Evolutionary conservation across 2,329 filamentous ascomycete genomes (phyloP).

Genomic region (Colletotrichum brevisporum): DNA sequence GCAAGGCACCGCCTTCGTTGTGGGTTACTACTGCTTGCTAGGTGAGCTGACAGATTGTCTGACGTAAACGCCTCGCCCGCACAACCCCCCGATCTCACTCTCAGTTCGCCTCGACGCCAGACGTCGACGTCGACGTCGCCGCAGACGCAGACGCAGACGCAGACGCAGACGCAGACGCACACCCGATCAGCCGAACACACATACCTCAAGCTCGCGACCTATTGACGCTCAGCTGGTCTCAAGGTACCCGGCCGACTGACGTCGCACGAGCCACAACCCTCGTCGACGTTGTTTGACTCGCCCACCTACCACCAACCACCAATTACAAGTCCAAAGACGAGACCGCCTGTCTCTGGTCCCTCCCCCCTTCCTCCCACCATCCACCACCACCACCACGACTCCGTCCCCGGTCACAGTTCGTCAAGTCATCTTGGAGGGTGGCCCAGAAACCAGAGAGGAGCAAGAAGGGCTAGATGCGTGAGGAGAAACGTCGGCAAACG

Average conservation of each 20-base stretch:
- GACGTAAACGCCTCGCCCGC: slow-evolving; percentile 33
- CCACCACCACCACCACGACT: not conserved
- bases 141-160: slow-evolving; percentile 19
- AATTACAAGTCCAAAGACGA: not conserved
- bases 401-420: slow-evolving; percentile 13
- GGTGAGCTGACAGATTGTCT: slow-evolving; percentile 23
- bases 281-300: slow-evolving; percentile 32
- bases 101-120: slow-evolving; percentile 20
- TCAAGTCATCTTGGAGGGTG: slow-evolving; percentile 25
- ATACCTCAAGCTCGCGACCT: not conserved
- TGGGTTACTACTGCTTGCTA: not conserved
- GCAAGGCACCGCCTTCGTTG: slow-evolving; percentile 1
- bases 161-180: slow-evolving; percentile 21
- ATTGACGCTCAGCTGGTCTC: slow-evolving; percentile 23
- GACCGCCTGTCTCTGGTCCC: too few relatives aligned
- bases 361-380: too few relatives aligned
- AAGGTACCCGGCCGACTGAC: slow-evolving; percentile 32
- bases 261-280: slow-evolving; percentile 35
- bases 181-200: slow-evolving; percentile 5
- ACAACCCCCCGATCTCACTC: slow-evolving; percentile 19
- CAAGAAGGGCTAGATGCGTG: slow-evolving; percentile 19
- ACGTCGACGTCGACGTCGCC: not conserved
- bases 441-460: slow-evolving; percentile 16
- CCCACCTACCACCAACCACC: slow-evolving; percentile 17
- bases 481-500: slow-evolving; percentile 31